Conservation (phyloP, 176 grass and related monocot genomes). For the Musa schizocarpa region DNA sequence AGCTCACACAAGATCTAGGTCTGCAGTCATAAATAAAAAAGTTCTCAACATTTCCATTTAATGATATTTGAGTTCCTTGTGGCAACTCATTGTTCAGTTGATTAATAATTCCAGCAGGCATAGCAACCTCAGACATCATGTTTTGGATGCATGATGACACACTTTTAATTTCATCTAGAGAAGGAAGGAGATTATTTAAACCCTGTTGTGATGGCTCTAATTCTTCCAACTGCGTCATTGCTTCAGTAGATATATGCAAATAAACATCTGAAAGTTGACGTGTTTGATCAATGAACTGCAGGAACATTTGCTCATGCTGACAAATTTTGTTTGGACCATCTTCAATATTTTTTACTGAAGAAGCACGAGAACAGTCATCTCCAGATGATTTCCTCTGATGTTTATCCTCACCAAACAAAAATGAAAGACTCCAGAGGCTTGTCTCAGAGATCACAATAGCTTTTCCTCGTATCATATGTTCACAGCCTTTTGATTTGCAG, state of each 20-base stretch:
- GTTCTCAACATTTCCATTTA: constrained; percentile 60
- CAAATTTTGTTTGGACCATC: constrained; percentile 24
- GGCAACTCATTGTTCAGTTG: constrained; percentile 22
- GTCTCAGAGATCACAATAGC: constrained; percentile 33
- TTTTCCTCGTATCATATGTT: constrained; percentile 37
- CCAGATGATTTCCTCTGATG: constrained; percentile 17
- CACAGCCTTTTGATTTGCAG: constrained; percentile 26
- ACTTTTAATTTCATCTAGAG: constrained; percentile 39
- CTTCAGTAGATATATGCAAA: constrained; percentile 36
- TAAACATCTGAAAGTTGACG: constrained; percentile 38
- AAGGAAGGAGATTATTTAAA: constrained; percentile 27
- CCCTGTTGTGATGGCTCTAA: constrained; percentile 8
- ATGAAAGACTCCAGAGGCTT: constrained; percentile 44
- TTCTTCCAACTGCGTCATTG: constrained; percentile 12
- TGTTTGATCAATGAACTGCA: constrained; percentile 37
- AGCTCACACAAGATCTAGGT: constrained; percentile 12
- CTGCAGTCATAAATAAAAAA: constrained; percentile 42
- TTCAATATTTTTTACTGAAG: constrained; percentile 20
- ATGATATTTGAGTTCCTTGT: constrained; percentile 62
- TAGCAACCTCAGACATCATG: constrained; percentile 32
- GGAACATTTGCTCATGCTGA: constrained; percentile 31
- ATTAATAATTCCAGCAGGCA: constrained; percentile 30
- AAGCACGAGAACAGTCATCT: constrained; percentile 27
- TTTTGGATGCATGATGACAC: constrained; percentile 60
- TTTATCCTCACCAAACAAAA: constrained; percentile 34